Base-by-base conservation (phyloP, 352 stramenopile genomes). In the Pythium aphanidermatum region DNA sequence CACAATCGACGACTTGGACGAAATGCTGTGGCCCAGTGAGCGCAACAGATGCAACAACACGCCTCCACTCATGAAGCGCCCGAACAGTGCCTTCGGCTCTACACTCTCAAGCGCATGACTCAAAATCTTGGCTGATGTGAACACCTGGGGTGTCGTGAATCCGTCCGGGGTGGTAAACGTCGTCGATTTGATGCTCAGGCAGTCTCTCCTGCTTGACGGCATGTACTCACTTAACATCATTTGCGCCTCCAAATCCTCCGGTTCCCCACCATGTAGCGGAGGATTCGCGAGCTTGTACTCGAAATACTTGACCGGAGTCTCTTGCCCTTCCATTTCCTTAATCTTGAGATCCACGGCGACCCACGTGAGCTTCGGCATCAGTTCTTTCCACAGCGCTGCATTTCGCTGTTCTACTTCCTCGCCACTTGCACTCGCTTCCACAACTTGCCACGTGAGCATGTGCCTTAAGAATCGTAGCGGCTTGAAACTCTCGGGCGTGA, bases 321-420 rank as follows among this genome's bases (percentile, higher is more conserved):
- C 71, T 36, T 61, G 67, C 38, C 76, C 76, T 41, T 76, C 58
- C 74, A 89, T 83, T 46, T 89, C 74, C 55, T 89, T 86, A 43
- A 83, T 67, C 58, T 89, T 86, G 44, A 89, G 68, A 48, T 86
- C 76, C 39, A 89, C 43, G 1, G 76, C 76, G 9, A 63, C 71
- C 76, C 76, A 89, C 35, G 76, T 86, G 33, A 86, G 63, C 28
- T 44, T 57, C 16, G 76, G 76, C 37, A 69, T 47, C 21, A 89
- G 42, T n/a, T 68, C 68, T 45, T 67, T 64, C 30, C 86, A 52
- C 47, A 86, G 43, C 46, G 28, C 25, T 8, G 59, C 25, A 40
- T 86, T 83, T n/a, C 57, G 31, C 27, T 59, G 34, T 10, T 42
- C 42, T 20, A n/a, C 29, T 1, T 27, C 50, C 17, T 54, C 60